A percentile compares a stretch with the other conserved stretches of the same genome.
phyloP scores from a whole-genome alignment of 2,329 filamentous ascomycete species.

The Nannizziopsis arthrosporioides region DNA sequence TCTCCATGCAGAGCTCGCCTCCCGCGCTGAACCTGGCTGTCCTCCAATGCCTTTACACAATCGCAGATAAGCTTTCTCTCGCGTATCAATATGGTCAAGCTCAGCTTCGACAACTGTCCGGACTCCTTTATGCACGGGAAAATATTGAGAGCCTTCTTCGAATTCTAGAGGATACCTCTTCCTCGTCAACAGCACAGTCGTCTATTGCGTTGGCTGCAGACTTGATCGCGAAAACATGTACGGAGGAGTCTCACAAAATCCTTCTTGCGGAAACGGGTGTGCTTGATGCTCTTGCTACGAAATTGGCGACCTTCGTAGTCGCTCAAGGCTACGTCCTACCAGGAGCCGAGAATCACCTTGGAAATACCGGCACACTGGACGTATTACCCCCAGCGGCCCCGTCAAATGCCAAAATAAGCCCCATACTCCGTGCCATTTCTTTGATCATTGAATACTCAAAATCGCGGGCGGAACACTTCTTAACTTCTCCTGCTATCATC shows the following conservation, averaged over 20 bases:
- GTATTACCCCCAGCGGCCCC: slow-evolving; percentile 53
- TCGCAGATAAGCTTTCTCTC: slow-evolving; percentile 54
- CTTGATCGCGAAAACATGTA: slow-evolving; percentile 53
- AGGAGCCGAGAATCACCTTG: slow-evolving; percentile 45
- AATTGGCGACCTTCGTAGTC: slow-evolving; percentile 59
- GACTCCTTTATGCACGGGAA: slow-evolving; percentile 52
- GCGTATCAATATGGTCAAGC: slow-evolving; percentile 39
- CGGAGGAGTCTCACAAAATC: slow-evolving; percentile 57
- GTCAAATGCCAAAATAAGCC: slow-evolving; percentile 48
- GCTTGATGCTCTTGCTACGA: slow-evolving; percentile 64
- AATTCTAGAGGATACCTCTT: slow-evolving; percentile 52
- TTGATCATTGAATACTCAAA: slow-evolving; percentile 68
- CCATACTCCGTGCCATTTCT: slow-evolving; percentile 64
- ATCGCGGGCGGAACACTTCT: slow-evolving; percentile 60
- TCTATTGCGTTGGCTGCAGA: slow-evolving; percentile 32
- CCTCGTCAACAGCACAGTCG: slow-evolving; percentile 43
- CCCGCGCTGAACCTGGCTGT: slow-evolving; percentile 59
- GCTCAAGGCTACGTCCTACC: slow-evolving; percentile 58
- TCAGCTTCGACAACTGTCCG: slow-evolving; percentile 45
- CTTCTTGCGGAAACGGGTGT: slow-evolving; percentile 61
- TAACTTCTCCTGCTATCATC: slow-evolving; percentile 57
- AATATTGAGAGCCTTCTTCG: slow-evolving; percentile 51
- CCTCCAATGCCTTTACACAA: slow-evolving; percentile 59
- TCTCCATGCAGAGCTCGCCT: slow-evolving; percentile 55
- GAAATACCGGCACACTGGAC: slow-evolving; percentile 44